Percentiles rank a stretch among this genome's conserved stretches.
Evolutionary conservation across 768 basidiomycete genomes (phyloP).

Genomic region (Hygrophoropsis aurantiaca): DNA sequence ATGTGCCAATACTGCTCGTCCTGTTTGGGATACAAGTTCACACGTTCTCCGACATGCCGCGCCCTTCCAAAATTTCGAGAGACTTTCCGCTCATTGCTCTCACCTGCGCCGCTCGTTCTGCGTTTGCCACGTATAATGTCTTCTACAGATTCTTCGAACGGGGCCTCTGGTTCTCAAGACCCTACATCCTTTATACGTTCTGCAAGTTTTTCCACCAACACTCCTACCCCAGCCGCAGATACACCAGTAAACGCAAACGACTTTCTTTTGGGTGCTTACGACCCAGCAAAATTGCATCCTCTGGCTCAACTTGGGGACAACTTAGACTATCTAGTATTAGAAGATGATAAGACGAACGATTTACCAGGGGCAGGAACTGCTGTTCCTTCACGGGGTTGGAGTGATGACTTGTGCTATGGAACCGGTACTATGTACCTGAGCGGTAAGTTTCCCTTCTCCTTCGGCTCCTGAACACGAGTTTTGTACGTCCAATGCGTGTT

Average conservation of each 20-base stretch:
- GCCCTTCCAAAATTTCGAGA: constrained; percentile 27
- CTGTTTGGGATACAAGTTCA: constrained; percentile 12
- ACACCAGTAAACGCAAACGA: constrained; percentile 80
- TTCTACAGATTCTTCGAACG: constrained; percentile 20
- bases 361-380: constrained; percentile 89
- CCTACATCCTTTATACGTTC: constrained; percentile 45
- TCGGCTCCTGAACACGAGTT: constrained; percentile 49
- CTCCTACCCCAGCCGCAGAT: constrained; percentile 39
- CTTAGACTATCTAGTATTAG: constrained; percentile 92
- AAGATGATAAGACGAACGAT: constrained; percentile 93
- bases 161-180: constrained; percentile 42
- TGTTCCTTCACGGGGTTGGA: constrained; percentile 95
- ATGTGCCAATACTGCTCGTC: neutral
- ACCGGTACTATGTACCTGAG: constrained; percentile 98
- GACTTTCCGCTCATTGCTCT: constrained; percentile 15
- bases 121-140: constrained; percentile 23
- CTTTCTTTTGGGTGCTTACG: constrained; percentile 83
- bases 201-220: constrained; percentile 47
- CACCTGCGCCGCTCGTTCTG: constrained; percentile 13
- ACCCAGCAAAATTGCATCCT: constrained; percentile 91
- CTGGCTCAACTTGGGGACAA: constrained; percentile 90
- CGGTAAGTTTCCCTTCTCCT: constrained; percentile 73
- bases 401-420: constrained; percentile 99
- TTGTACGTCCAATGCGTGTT: constrained; percentile 51
- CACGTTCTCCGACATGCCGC: constrained; percentile 18